Evolutionary conservation across 192 early-diverging fungal species (phyloP), one percentile per base, ranked within the genome.

Genomic region (Coemansia sp.): DNA sequence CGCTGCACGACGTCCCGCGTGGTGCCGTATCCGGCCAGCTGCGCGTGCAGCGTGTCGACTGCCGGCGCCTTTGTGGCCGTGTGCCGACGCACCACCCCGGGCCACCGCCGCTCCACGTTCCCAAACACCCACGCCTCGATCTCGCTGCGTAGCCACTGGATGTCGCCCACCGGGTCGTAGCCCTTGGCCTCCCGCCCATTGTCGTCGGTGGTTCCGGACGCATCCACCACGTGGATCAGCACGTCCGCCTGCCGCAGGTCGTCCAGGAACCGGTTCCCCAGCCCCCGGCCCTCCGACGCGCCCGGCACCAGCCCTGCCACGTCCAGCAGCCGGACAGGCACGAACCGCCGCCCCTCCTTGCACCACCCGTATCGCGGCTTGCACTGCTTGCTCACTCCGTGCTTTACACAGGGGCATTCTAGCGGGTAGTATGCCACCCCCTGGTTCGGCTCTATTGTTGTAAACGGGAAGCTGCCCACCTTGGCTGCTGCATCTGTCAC

Each of bases 231-330:
- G 56, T 93, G 91, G 60, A 93, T 86, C 42, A 93, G 67, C 8
- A 83, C 83, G 51, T 90, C 84, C 37, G 91, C 91, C 12, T 79
- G 77, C 44, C 91, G 79, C 49, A 92, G 65, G 54, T 92, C 91
- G 65, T 91, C 91, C 28, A 91, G 59, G 52, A 93, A 91, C 55
- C 86, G 82, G 65, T 91, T 92, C 12, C 88, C 89, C 44, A 91
- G 77, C 0, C 88, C 89, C 15, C 75, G 64, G 5, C 90, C 91
- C 43, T 84, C 83, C 2, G 83, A 84, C 9, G 91, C 91, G 3
- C 91, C 91, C 1, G 91, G 91, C 3, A 93, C 91, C 19, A 93
- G 65, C 14, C 91, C 91, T 0, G 91, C 91, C 5, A 93, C 90
- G 51, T 93, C 91, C 53, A 91, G 49, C 37, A 93, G 79, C 44